A percentile compares a stretch with the other conserved stretches of the same genome.
phyloP scores from a whole-genome alignment of 495 filamentous ascomycete genomes.

The Xylaria flabelliformis region DNA sequence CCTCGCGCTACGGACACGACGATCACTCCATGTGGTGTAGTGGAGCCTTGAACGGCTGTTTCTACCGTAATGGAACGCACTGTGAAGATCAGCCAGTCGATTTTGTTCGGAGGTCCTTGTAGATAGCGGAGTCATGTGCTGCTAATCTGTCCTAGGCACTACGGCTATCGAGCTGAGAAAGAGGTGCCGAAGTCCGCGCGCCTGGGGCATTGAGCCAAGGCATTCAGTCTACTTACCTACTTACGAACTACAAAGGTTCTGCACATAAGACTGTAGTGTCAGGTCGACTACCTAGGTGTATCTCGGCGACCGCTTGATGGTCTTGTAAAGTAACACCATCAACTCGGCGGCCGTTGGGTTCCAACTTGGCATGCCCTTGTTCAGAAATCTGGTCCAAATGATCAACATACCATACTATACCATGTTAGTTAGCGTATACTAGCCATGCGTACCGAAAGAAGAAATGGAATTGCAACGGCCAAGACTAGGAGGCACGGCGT shows the following conservation, averaged over 20 bases:
- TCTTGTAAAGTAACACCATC: not conserved
- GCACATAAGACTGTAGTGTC: not conserved
- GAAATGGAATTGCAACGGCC: slow-evolving; percentile 14
- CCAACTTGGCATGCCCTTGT: slow-evolving; percentile 9
- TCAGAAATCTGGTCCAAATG: not conserved
- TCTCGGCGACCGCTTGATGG: not conserved
- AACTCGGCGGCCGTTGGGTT: slow-evolving; percentile 20
- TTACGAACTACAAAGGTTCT: not conserved
- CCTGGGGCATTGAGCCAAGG: not conserved
- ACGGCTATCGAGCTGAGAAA: slow-evolving; percentile 12
- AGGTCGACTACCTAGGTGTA: not conserved
- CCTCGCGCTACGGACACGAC: not conserved
- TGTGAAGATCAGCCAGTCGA: slow-evolving; percentile 15
- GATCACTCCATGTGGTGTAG: slow-evolving; percentile 4
- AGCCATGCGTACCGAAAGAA: not conserved
- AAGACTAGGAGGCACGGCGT: slow-evolving; percentile 15
- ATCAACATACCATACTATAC: slow-evolving; percentile 1
- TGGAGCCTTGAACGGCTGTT: slow-evolving; percentile 6
- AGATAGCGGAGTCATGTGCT: slow-evolving; percentile 5
- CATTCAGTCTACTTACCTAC: not conserved
- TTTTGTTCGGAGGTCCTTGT: not conserved
- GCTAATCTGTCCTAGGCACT: not conserved
- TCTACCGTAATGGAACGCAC: not conserved
- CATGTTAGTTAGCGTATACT: not conserved
- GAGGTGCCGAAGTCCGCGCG: slow-evolving; percentile 8